phyloP scores from a whole-genome alignment of 257 asterid species.

The Primulina tabacum region DNA sequence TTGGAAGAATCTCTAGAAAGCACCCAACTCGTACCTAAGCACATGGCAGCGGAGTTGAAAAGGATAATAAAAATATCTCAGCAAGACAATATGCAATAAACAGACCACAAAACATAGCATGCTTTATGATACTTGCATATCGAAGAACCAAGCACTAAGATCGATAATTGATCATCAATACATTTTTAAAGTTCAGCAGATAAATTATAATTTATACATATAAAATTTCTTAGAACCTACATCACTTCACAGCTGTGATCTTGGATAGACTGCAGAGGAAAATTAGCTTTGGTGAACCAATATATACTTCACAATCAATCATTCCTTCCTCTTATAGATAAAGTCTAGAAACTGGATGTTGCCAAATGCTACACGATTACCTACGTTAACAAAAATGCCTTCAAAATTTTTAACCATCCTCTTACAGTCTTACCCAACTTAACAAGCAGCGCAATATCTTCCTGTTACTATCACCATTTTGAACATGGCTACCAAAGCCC shows the following conservation, averaged over 20 bases:
- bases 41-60: conserved; percentile 25
- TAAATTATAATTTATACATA: neutral
- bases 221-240: neutral
- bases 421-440: conserved; percentile 69
- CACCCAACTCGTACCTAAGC: conserved; percentile 92
- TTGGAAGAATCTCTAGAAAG: conserved; percentile 64
- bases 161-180: neutral
- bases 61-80: conserved; percentile 24
- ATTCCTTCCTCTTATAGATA: conserved; percentile 1
- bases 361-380: neutral
- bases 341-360: conserved; percentile 11
- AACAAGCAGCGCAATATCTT: conserved; percentile 84
- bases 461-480: conserved; percentile 52
- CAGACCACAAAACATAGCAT: conserved; percentile 17
- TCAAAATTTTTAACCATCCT: conserved; percentile 6
- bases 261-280: conserved; percentile 15
- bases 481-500: conserved; percentile 42
- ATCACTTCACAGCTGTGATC: neutral
- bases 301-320: neutral
- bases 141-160: conserved; percentile 5
- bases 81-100: conserved; percentile 10
- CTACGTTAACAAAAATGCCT: conserved; percentile 17
- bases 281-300: neutral
- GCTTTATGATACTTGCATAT: conserved; percentile 6
- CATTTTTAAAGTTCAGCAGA: neutral